Conservation (phyloP, 495 filamentous ascomycete species). For the Pseudotulostoma volvatum region DNA sequence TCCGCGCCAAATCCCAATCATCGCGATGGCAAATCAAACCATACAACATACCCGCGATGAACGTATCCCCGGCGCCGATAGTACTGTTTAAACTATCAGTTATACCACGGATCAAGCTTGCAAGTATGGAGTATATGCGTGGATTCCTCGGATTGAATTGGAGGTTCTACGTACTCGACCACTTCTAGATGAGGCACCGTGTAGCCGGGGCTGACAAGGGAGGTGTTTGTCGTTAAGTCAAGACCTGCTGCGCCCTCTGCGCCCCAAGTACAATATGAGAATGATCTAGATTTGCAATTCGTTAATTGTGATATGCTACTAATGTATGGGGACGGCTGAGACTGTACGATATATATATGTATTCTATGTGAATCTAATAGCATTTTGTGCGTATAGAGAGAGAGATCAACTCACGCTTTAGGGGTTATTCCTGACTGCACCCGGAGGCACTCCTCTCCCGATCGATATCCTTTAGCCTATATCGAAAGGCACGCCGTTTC, state of each 20-base stretch:
- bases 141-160: background rate
- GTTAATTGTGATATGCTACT: no score
- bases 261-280: conserved; percentile 55
- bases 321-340: no score
- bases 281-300: conserved; percentile 21
- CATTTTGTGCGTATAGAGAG: background rate
- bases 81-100: conserved; percentile 28
- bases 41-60: conserved; percentile 56
- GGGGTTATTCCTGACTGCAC: conserved; percentile 24
- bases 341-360: background rate
- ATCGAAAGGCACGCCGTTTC: no score
- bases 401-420: conserved; percentile 25
- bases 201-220: conserved; percentile 31
- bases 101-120: no score
- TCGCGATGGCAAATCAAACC: conserved; percentile 33
- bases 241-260: conserved; percentile 38
- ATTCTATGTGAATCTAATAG: background rate
- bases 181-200: conserved; percentile 24
- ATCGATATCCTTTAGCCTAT: conserved; percentile 32
- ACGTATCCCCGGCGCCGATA: conserved; percentile 59
- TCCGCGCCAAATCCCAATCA: conserved; percentile 34
- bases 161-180: conserved; percentile 42
- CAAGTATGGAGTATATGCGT: no score
- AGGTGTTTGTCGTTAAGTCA: conserved; percentile 18
- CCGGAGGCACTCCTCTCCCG: conserved; percentile 32